Evolutionary conservation across 116 monocot species (phyloP), one percentile per base, ranked within the genome.

Genomic region (Zostera marina): DNA sequence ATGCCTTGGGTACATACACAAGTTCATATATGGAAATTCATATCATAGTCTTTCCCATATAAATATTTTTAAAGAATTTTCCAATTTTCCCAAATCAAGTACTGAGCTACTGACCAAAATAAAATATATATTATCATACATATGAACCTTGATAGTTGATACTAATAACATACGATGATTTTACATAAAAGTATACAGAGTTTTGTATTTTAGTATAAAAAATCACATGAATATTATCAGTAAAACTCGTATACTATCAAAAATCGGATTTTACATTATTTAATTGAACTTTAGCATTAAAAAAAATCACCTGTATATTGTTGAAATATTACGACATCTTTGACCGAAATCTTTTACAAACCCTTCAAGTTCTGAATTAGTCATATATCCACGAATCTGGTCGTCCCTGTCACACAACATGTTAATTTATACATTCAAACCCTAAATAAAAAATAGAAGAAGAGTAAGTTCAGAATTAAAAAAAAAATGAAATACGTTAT

Each of bases 151-250:
- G n/a, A 32, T 1, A 5, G 2, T 32, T 32, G n/a, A n/a, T 32
- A 32, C 32, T 32, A 32, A 32, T 32, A 5, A 32, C 14, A 26
- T 8, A 48, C 3, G 17, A 48, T 17, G 0, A 51, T 19, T 51
- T 51, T 20, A 51, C 32, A 32, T 32, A 32, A 32, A 32, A 32
- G 32, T 32, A 32, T 0, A 17, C 20, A 51, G 49, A 7, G 3
- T 16, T 21, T 1, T 49, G 15, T 13, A 21, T 1, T 51, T 16
- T 21, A 51, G 49, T 51, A 51, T 21, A 13, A 12, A 59, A 59
- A 66, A 24, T 51, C 73, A 88, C 93, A 84, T 94, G 75, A 88
- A 94, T 21, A 77, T 68, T 54, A 66, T 76, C n/a, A n/a, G n/a
- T n/a, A n/a, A n/a, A n/a, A n/a, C n/a, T n/a, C n/a, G n/a, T n/a